Evolutionary conservation across 2,329 filamentous ascomycete species (phyloP).

Genomic region (Scytalidium sp.): DNA sequence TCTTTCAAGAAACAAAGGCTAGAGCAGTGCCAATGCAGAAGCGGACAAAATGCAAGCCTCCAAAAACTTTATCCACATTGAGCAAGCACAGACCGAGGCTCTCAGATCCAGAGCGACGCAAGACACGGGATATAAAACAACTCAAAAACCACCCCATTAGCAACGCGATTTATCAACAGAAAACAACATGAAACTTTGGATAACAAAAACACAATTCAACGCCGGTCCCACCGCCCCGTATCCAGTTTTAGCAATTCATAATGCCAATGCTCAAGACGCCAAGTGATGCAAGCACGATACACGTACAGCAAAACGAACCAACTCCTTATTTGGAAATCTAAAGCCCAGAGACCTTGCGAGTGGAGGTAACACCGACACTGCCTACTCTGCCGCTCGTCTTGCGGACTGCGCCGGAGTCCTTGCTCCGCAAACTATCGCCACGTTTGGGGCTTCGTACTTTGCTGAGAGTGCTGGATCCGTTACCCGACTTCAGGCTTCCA

Average conservation of each 20-base stretch:
- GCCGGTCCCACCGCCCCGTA: neutral
- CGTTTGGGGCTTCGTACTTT: slow-evolving; percentile 65
- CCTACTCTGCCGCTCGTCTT: slow-evolving; percentile 66
- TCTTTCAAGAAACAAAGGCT: neutral
- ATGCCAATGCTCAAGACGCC: slow-evolving; percentile 7
- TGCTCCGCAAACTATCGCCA: slow-evolving; percentile 44
- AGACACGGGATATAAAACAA: too few relatives aligned
- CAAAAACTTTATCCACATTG: neutral
- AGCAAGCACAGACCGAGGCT: neutral
- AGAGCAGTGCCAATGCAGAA: neutral
- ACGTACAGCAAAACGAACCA: slow-evolving; percentile 12
- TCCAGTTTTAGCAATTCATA: neutral
- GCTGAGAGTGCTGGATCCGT: slow-evolving; percentile 43
- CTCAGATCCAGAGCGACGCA: neutral
- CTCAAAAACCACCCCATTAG: neutral
- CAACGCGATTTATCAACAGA: neutral
- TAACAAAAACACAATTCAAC: neutral
- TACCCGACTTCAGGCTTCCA: slow-evolving; percentile 48
- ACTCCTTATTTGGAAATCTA: slow-evolving; percentile 14
- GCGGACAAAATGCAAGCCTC: neutral
- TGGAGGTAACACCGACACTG: slow-evolving; percentile 41
- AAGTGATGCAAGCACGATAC: slow-evolving; percentile 21
- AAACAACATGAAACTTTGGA: neutral
- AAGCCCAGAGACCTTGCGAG: slow-evolving; percentile 29
- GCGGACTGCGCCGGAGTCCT: slow-evolving; percentile 53